Evolutionary conservation across 2,329 filamentous ascomycete genomes (phyloP), one percentile per base, ranked within the genome.

Genomic region (Cladosporium sp.): DNA sequence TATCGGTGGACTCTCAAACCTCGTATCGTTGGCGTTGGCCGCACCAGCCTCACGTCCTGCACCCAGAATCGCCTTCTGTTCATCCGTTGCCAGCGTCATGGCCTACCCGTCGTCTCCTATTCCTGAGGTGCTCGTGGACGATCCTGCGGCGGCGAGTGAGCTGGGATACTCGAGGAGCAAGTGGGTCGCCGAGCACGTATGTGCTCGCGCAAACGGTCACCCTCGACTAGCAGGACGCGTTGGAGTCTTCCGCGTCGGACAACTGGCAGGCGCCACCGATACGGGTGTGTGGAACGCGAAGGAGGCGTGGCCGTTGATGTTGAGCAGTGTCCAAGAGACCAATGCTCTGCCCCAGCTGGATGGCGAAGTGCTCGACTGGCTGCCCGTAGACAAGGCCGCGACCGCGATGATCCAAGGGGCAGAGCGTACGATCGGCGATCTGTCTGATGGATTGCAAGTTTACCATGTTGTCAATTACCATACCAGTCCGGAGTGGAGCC

Each of bases 131-230:
- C 66, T 79, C 2, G 72, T 78, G 1, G 55, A 65, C 1, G 66
- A 78, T 25, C 77, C 81, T 1, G 64, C 67, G 3, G 71, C 77
- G 37, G 77, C 80, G 1, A 77, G 78, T 1, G 67, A 74, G 0
- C 72, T 84, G 5, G 84, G 83, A 4, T 86, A 86, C 63, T 78
- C 80, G 1, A 76, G 76, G 28, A 84, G 81, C 1, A 80, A 83
- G 70, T 84, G 82, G 82, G 80, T 84, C 1, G 82, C 82, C 1
- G 83, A 86, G 70, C 73, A 73, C 17, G 78, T 84, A 9, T 84
- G 81, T 62, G 64, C 73, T 0, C 65, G 72, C 5, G 78, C 78
- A 15, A 67, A 69, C 47, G 58, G 69, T 22, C 25, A 60, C 51
- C 64, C 65, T 1, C 49, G 63, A 34, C 64, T 77, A 2, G 60